These are phyloP conservation scores for Dillenia suffruticosa DNA, from an alignment of 164 flowering plant species.

Conservation along the genomic window DNA sequence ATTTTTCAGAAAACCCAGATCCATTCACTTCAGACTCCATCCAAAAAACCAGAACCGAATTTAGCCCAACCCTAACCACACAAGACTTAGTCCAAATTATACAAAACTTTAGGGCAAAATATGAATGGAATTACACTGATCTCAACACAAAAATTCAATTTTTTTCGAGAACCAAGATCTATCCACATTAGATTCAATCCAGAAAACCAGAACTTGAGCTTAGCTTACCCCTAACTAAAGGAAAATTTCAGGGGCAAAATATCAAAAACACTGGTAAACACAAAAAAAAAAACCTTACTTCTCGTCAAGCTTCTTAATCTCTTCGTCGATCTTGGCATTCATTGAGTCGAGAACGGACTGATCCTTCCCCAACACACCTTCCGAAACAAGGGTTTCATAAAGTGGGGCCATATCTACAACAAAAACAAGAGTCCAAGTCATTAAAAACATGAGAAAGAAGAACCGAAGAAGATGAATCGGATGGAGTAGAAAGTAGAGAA, in stretches of 20 bases:
- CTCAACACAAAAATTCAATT: not conserved
- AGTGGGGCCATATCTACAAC: constrained; percentile 77
- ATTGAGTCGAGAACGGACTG: constrained; percentile 61
- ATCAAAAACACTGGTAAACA: not conserved
- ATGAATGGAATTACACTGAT: not conserved
- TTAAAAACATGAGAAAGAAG: not conserved
- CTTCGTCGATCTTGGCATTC: constrained; percentile 71
- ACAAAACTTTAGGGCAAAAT: not conserved
- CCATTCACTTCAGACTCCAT: no score
- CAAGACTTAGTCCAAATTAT: not conserved
- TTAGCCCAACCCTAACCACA: no score
- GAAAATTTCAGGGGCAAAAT: not conserved
- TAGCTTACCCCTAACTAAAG: not conserved
- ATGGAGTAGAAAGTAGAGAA: not conserved
- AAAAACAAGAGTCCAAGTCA: not conserved
- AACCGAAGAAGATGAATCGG: not conserved
- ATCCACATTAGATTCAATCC: no score
- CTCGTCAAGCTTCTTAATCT: constrained; percentile 82
- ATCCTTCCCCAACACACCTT: constrained; percentile 61
- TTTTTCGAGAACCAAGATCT: not conserved
- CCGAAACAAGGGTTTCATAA: constrained; percentile 59
- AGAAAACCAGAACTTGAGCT: no score
- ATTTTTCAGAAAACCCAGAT: no score
- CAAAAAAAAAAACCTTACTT: constrained; percentile 50
- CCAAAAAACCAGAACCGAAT: no score